Evolutionary conservation across 208 protist genomes (phyloP).

Genomic region (Leishmania amazonensis): DNA sequence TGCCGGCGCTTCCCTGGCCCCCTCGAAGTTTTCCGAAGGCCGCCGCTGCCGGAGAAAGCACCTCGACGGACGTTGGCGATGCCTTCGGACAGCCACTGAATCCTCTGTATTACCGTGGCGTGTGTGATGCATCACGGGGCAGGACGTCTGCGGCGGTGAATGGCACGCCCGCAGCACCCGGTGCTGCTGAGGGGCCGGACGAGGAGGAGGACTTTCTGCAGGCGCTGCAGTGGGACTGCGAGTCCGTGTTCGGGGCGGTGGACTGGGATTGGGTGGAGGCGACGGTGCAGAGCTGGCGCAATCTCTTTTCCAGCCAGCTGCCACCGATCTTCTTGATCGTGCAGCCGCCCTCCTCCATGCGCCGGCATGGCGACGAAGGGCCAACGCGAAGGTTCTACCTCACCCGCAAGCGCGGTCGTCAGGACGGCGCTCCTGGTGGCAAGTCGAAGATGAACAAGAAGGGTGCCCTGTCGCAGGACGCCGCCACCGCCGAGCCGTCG

Average conservation of each 20-base stretch:
- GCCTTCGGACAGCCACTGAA: constrained; percentile 16
- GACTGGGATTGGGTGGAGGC: constrained; percentile 86
- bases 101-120: constrained; percentile 2
- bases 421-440: not conserved
- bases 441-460: not conserved
- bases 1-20: constrained; percentile 27
- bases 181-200: constrained; percentile 9
- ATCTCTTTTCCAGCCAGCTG: constrained; percentile 39
- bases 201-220: constrained; percentile 28
- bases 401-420: constrained; percentile 17
- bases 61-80: not conserved
- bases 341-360: constrained; percentile 49
- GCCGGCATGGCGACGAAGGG: constrained; percentile 9
- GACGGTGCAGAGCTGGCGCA: constrained; percentile 49
- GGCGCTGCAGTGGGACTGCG: constrained; percentile 52
- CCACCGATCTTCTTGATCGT: constrained; percentile 59
- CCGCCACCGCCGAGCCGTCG: not conserved
- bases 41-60: not conserved
- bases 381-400: constrained; percentile 26
- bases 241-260: constrained; percentile 66
- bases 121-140: not conserved
- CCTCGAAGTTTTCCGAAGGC: constrained; percentile 1
- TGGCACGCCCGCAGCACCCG: not conserved
- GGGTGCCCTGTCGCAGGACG: not conserved
- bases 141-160: not conserved